phyloP scores from a whole-genome alignment of 257 asterid species.

The Fraxinus anomala region DNA sequence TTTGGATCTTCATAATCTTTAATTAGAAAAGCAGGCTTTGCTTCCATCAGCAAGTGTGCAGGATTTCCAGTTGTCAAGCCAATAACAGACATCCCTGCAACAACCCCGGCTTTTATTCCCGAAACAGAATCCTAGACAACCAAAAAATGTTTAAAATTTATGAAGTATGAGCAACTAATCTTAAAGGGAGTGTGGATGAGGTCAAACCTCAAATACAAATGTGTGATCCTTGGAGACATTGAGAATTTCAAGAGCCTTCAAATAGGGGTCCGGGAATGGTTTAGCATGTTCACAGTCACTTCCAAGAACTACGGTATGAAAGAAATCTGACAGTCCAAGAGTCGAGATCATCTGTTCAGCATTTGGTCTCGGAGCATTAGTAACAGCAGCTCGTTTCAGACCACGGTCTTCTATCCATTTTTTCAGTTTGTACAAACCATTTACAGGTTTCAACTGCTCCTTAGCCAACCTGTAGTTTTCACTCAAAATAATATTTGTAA shows the following conservation, averaged over 20 bases:
- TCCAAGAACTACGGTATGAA: constrained; percentile 69
- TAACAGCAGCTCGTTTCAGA: constrained; percentile 91
- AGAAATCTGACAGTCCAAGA: constrained; percentile 89
- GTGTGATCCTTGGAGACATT: constrained; percentile 83
- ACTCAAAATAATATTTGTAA: constrained; percentile 15
- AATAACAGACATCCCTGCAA: constrained; percentile 80
- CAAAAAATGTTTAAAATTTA: constrained; percentile 4
- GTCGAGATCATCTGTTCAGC: constrained; percentile 78
- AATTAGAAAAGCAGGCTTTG: constrained; percentile 82
- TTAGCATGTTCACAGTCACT: constrained; percentile 83
- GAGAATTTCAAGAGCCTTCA: constrained; percentile 86
- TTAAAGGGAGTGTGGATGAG: constrained; percentile 9
- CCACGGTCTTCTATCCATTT: constrained; percentile 94
- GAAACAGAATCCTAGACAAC: constrained; percentile 79
- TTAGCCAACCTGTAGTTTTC: constrained; percentile 58
- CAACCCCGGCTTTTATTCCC: constrained; percentile 95
- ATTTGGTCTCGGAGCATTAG: constrained; percentile 89
- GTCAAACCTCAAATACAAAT: constrained; percentile 75
- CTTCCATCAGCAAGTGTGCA: constrained; percentile 57
- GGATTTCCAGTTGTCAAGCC: constrained; percentile 88
- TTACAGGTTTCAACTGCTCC: constrained; percentile 69
- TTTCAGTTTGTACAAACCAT: constrained; percentile 61
- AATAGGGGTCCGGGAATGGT: constrained; percentile 90
- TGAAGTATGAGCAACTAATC: background rate
- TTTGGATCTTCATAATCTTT: constrained; percentile 84